A percentile compares a stretch with the other conserved stretches of the same genome.
Evolutionary conservation across 2,329 filamentous ascomycete genomes (phyloP).

Genomic region (Claviceps pazoutovae): DNA sequence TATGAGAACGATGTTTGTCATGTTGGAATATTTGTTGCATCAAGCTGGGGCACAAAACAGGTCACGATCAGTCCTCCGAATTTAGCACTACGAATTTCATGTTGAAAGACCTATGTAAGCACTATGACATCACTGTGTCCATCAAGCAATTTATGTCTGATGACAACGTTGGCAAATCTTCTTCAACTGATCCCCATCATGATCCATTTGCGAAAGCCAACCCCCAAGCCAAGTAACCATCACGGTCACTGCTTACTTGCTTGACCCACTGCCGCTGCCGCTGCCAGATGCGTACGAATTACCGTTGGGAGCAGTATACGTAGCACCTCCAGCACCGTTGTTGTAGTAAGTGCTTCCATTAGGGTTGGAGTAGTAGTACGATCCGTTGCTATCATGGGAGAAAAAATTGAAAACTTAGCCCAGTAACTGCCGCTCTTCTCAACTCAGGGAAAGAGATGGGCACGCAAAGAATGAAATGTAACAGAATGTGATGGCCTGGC

Average conservation of each 20-base stretch:
- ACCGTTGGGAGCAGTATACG: constrained; percentile 40
- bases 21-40: not conserved
- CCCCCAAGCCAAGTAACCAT: not conserved
- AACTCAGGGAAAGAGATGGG: no score
- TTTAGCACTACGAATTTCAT: not conserved
- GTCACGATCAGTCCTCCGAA: not conserved
- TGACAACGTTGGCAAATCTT: not conserved
- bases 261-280: not conserved
- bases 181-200: not conserved
- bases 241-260: constrained; percentile 1
- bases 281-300: not conserved
- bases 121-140: not conserved
- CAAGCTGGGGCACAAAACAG: not conserved
- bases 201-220: not conserved
- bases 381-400: constrained; percentile 36
- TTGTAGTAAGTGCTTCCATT: constrained; percentile 58
- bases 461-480: not conserved
- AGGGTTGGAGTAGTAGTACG: constrained; percentile 61
- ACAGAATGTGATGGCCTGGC: not conserved
- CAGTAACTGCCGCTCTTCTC: no score
- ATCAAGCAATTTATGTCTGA: not conserved
- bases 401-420: no score
- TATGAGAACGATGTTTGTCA: not conserved
- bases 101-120: not conserved
- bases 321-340: constrained; percentile 40